Evolutionary conservation across 441 rosid genomes (phyloP).

Genomic region (Populus tomentosa): DNA sequence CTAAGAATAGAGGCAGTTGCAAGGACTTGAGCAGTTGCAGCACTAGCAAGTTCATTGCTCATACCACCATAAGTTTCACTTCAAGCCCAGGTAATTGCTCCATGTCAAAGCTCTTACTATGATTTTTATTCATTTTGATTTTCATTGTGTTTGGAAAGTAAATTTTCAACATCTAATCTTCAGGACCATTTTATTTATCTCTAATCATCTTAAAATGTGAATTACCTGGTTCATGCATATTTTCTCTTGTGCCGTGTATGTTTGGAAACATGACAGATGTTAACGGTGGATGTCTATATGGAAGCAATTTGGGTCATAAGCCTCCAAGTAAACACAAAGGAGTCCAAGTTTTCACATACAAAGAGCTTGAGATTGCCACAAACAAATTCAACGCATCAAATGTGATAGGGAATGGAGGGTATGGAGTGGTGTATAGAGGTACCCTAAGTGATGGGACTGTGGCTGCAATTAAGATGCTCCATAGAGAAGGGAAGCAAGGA

Average conservation of each 20-base stretch:
- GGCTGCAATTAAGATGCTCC: conserved; percentile 73
- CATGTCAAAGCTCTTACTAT: background rate
- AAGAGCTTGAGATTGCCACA: conserved; percentile 71
- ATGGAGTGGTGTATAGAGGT: conserved; percentile 71
- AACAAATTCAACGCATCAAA: conserved; percentile 52
- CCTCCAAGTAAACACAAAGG: conserved; percentile 30
- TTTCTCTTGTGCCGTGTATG: background rate
- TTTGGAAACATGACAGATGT: conserved; percentile 41
- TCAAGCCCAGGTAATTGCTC: conserved; percentile 65
- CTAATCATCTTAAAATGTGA: background rate
- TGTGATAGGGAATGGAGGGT: conserved; percentile 54
- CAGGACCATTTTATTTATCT: background rate
- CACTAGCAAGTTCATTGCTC: conserved; percentile 34
- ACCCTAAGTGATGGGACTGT: conserved; percentile 66
- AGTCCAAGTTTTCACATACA: conserved; percentile 83
- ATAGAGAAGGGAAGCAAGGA: conserved; percentile 56
- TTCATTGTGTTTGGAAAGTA: background rate
- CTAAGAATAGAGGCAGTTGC: conserved; percentile 25
- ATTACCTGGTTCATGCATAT: background rate
- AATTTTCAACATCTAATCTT: background rate
- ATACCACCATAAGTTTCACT: conserved; percentile 34
- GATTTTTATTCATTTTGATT: background rate
- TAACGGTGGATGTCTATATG: conserved; percentile 56
- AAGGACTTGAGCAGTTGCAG: conserved; percentile 29
- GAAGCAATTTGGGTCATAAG: conserved; percentile 32